Base-by-base conservation (phyloP, 2,329 filamentous ascomycete species). In the Colletotrichum chlorophyti region DNA sequence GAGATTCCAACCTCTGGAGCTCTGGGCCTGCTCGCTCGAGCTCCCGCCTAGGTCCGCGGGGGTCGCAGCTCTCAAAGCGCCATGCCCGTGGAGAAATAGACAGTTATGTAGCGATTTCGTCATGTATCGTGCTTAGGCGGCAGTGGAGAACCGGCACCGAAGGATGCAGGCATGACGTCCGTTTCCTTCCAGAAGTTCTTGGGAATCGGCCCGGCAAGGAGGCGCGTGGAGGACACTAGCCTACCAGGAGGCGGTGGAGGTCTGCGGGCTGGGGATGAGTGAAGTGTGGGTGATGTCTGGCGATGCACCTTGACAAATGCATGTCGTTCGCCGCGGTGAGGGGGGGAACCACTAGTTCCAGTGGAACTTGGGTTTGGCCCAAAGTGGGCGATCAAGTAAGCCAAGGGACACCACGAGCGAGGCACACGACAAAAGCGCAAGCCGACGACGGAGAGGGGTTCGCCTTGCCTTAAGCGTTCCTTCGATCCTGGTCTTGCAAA, bases 161-260 rank as follows among this genome's bases (percentile, higher is more conserved):
- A 26, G 29, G 32, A 35, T 53, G 46, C 53, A 58, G 53, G 34
- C 40, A 60, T 58, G 58, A 58, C 53, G 53, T 58, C 35, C 26
- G 24, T 47, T 41, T 53, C n/a, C 32, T 58, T 51, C 53, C 58
- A 58, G 58, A 60, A 58, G 47, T 53, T 60, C 46, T 40, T 47
- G 26, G 46, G 46, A 60, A 48, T 60, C 53, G 58, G 58, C 40
- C 58, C 58, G 58, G 53, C 23, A 53, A 58, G 40, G 40, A 40
- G 58, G 42, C 45, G 52, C 24, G 45, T 52, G 46, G 46, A 58
- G 53, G 50, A n/a, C 29, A 46, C 41, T 46, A 32, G 31, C 40
- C 58, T 58, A 58, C 53, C 53, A 60, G 34, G 32, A 19, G 29
- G 21, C 40, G 38, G 26, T 12, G 11, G 21, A 26, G 43, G 26